A percentile compares a stretch with the other conserved stretches of the same genome.
Conservation (phyloP, 169 alveolate genomes). For the Theileria luwenshuni region DNA sequence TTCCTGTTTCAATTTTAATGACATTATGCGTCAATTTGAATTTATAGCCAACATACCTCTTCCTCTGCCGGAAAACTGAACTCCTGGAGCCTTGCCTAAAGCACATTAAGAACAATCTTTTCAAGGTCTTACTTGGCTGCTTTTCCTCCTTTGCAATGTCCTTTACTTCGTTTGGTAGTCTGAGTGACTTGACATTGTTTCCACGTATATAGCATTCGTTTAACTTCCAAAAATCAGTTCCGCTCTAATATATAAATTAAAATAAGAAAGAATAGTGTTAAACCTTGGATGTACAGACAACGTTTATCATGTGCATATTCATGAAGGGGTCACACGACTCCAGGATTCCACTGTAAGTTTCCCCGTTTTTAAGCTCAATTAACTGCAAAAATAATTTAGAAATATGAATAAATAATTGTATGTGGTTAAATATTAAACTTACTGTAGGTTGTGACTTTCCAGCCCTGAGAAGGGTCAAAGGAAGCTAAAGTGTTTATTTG, state of each 20-base stretch:
- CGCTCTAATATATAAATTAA: slow-evolving; percentile 53
- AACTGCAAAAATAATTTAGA: slow-evolving; percentile 60
- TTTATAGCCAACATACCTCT: slow-evolving; percentile 26
- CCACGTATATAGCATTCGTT: slow-evolving; percentile 83
- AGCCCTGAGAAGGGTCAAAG: slow-evolving; percentile 79
- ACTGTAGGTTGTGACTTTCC: slow-evolving; percentile 84
- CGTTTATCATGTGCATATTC: slow-evolving; percentile 82
- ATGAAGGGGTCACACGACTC: slow-evolving; percentile 82
- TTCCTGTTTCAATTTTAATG: background rate
- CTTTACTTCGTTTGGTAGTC: slow-evolving; percentile 81
- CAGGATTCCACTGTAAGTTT: slow-evolving; percentile 82
- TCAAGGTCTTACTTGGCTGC: slow-evolving; percentile 44
- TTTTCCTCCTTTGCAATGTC: slow-evolving; percentile 79
- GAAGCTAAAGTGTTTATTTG: slow-evolving; percentile 79
- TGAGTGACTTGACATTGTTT: slow-evolving; percentile 80
- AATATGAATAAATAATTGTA: background rate
- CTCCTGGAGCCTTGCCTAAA: slow-evolving; percentile 6
- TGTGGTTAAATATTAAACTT: slow-evolving; percentile 48
- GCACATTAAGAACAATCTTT: background rate
- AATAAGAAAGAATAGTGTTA: background rate
- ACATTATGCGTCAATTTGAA: background rate
- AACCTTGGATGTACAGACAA: slow-evolving; percentile 81
- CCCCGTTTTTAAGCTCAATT: slow-evolving; percentile 84
- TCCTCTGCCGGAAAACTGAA: slow-evolving; percentile 15
- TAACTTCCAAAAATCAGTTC: slow-evolving; percentile 80